phyloP scores from a whole-genome alignment of 495 filamentous ascomycete species.

The Ramalina peruviana region DNA sequence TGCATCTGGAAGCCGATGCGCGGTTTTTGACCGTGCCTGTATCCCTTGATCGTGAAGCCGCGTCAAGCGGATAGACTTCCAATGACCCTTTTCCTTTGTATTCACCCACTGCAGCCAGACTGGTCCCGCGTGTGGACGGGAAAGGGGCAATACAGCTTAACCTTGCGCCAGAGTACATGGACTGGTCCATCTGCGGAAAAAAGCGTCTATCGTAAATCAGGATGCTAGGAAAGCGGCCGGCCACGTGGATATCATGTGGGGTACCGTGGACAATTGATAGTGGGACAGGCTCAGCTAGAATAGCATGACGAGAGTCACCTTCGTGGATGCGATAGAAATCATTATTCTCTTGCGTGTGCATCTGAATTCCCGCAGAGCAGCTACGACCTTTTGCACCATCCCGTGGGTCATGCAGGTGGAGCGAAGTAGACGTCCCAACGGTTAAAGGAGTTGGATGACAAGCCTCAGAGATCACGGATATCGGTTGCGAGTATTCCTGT shows the following conservation, averaged over 20 bases:
- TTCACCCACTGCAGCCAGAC: slow-evolving; percentile 76
- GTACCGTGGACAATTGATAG: slow-evolving; percentile 50
- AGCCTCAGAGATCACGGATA: slow-evolving; percentile 70
- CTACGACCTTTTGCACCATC: slow-evolving; percentile 14
- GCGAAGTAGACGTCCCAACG: slow-evolving; percentile 65
- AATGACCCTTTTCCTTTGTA: slow-evolving; percentile 87
- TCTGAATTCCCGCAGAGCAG: slow-evolving; percentile 11
- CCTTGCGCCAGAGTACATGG: slow-evolving; percentile 70
- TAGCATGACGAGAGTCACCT: slow-evolving; percentile 40
- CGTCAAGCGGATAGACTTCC: slow-evolving; percentile 65
- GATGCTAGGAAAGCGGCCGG: slow-evolving; percentile 81
- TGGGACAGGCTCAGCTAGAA: slow-evolving; percentile 68
- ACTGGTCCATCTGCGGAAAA: slow-evolving; percentile 64
- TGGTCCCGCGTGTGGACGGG: slow-evolving; percentile 42
- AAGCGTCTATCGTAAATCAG: slow-evolving; percentile 77
- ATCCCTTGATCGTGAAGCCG: slow-evolving; percentile 8
- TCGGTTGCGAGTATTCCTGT: slow-evolving; percentile 67
- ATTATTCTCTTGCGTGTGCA: slow-evolving; percentile 2
- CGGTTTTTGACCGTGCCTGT: slow-evolving; percentile 50
- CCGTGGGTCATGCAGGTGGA: slow-evolving; percentile 77
- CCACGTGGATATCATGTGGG: slow-evolving; percentile 59
- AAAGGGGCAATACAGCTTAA: slow-evolving; percentile 65
- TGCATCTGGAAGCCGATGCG: slow-evolving; percentile 66
- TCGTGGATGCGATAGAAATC: slow-evolving; percentile 20
- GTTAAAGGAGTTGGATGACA: slow-evolving; percentile 62